phyloP scores from a whole-genome alignment of 306 rosid species.

The Quercus alba region DNA sequence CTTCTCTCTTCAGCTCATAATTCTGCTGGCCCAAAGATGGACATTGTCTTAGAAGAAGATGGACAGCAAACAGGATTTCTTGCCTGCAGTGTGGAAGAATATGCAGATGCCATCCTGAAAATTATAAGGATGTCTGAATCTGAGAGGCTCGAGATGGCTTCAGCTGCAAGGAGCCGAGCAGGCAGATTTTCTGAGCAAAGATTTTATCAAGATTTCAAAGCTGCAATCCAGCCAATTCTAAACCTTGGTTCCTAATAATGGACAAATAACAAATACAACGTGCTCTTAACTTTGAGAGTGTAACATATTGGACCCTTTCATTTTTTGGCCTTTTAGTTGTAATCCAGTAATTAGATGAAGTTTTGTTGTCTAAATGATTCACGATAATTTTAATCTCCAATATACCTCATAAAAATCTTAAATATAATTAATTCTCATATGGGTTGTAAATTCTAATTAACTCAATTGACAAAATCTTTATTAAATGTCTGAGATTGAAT shows the following conservation, averaged over 20 bases:
- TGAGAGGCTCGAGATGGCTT: conserved; percentile 73
- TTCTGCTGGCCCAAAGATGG: conserved; percentile 99
- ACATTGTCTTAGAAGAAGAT: conserved; percentile 80
- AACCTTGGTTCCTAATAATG: conserved; percentile 30
- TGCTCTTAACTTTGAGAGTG: conserved; percentile 3
- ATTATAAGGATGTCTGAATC: conserved; percentile 57
- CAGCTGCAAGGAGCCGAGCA: conserved; percentile 82
- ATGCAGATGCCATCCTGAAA: conserved; percentile 70
- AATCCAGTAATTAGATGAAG: not conserved
- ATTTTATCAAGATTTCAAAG: conserved; percentile 78
- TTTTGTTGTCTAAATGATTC: not conserved
- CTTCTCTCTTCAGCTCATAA: conserved; percentile 66
- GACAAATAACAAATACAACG: not conserved
- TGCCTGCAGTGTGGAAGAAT: conserved; percentile 65
- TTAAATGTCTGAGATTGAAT: too few relatives aligned
- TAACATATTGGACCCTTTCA: not conserved
- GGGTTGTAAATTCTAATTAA: too few relatives aligned
- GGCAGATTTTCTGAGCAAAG: conserved; percentile 78
- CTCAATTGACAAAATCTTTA: too few relatives aligned
- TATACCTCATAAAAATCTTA: not conserved
- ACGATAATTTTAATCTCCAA: not conserved
- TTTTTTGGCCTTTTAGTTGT: not conserved
- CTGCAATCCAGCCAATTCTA: conserved; percentile 57
- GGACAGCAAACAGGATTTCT: conserved; percentile 85
- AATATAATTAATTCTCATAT: too few relatives aligned